A percentile compares a stretch with the other conserved stretches of the same genome.
Evolutionary conservation across 164 flowering plant species (phyloP).

Genomic region (Stephania cephalantha): DNA sequence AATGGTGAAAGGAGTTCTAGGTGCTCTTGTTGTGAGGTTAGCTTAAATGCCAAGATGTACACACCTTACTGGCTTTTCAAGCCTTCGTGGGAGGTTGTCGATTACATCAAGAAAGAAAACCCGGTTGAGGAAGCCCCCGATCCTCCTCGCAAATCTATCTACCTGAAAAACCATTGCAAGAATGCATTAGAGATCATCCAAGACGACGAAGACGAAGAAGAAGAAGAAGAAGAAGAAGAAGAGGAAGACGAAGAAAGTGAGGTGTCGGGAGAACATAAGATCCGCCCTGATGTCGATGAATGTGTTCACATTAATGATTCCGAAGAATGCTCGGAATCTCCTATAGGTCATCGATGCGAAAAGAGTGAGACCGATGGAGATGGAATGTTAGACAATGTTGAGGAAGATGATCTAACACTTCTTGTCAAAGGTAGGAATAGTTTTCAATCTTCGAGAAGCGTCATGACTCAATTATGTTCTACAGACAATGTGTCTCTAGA

Average conservation of each 20-base stretch:
- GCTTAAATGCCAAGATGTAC: conserved; percentile 27
- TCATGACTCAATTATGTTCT: conserved; percentile 12
- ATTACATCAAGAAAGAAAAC: conserved; percentile 38
- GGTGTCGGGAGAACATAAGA: conserved; percentile 10
- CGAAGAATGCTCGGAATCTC: conserved; percentile 13
- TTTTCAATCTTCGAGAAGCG: conserved; percentile 5
- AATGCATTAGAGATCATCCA: neutral
- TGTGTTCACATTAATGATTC: conserved; percentile 13
- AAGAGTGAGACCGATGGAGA: conserved; percentile 12
- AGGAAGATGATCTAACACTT: conserved; percentile 11
- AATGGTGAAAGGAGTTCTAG: conserved; percentile 29
- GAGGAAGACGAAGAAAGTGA: conserved; percentile 7
- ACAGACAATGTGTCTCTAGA: conserved; percentile 12
- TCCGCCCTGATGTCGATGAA: conserved; percentile 28
- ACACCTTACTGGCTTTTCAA: conserved; percentile 42
- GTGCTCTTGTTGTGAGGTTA: conserved; percentile 73
- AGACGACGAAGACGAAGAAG: neutral
- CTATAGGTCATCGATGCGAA: neutral
- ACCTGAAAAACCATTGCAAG: neutral
- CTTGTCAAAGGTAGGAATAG: conserved; percentile 22
- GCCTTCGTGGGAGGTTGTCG: conserved; percentile 55
- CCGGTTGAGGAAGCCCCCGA: conserved; percentile 28
- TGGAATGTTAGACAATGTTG: conserved; percentile 5
- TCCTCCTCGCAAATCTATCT: neutral
- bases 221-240: conserved; percentile 18